phyloP scores from a whole-genome alignment of 2,329 filamentous ascomycete species.

The Clonostachys rosea region DNA sequence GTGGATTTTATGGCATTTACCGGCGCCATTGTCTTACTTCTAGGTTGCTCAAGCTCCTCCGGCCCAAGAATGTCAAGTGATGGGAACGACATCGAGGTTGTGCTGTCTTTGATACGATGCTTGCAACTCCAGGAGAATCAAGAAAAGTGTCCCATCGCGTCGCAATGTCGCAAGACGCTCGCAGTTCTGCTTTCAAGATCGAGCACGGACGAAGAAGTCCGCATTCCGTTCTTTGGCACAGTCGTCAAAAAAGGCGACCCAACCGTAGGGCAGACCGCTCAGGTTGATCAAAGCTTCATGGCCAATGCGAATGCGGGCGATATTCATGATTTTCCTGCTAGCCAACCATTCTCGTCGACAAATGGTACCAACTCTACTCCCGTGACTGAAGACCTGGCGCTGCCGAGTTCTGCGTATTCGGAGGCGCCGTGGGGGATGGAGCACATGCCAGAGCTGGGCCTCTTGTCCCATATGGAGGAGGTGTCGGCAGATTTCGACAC shows the following conservation, averaged over 20 bases:
- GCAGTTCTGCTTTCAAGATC: no score
- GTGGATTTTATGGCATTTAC: constrained; percentile 42
- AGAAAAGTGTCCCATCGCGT: no score
- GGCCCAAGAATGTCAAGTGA: no score
- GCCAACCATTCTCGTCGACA: background rate
- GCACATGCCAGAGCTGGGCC: constrained; percentile 3
- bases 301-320: background rate
- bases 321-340: background rate
- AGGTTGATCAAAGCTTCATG: background rate
- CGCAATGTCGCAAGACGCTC: no score
- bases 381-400: background rate
- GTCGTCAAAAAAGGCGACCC: constrained; percentile 6
- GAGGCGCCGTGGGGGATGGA: constrained; percentile 4
- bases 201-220: no score
- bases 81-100: no score
- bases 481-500: constrained; percentile 2
- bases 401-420: constrained; percentile 2
- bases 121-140: no score
- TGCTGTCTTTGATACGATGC: no score
- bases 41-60: constrained; percentile 14
- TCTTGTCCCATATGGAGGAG: constrained; percentile 2
- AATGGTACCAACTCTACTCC: constrained; percentile 1
- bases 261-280: constrained; percentile 1
- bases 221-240: no score
- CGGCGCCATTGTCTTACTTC: constrained; percentile 29